These are phyloP conservation scores for Aspergillus brasiliensis DNA, from an alignment of 2,329 filamentous ascomycete genomes.

Conservation along the genomic window DNA sequence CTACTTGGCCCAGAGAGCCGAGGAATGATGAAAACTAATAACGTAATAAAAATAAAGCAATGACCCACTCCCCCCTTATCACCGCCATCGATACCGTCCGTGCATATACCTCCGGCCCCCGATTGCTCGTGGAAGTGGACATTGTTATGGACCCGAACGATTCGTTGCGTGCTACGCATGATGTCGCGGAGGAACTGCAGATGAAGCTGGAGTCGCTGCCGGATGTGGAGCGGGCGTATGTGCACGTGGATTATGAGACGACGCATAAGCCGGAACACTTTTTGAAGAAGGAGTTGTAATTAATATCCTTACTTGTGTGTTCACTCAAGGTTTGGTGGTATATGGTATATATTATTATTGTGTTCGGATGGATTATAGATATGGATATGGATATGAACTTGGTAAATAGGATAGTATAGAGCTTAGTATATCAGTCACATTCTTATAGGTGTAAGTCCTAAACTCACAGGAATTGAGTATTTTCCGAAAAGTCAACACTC, in stretches of 20 bases:
- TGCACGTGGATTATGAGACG: constrained; percentile 97
- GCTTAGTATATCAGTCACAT: no score
- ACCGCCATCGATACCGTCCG: constrained; percentile 91
- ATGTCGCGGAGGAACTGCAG: constrained; percentile 91
- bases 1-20: neutral
- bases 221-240: constrained; percentile 89
- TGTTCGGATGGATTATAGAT: no score
- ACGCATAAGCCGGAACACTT: constrained; percentile 89
- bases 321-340: no score
- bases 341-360: no score
- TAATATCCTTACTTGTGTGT: no score
- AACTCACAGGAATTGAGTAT: no score
- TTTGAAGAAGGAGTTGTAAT: constrained; percentile 64
- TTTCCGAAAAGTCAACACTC: no score
- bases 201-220: constrained; percentile 90
- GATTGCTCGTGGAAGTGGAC: constrained; percentile 93
- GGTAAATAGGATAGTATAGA: no score
- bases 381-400: no score
- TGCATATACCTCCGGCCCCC: constrained; percentile 85
- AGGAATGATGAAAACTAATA: neutral
- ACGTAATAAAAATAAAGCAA: constrained; percentile 45
- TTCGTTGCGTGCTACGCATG: constrained; percentile 77
- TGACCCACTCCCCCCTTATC: constrained; percentile 84
- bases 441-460: no score
- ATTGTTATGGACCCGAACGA: constrained; percentile 84